Evolutionary conservation across 2,329 filamentous ascomycete species (phyloP).

Genomic region (Penicillium rolfsii): DNA sequence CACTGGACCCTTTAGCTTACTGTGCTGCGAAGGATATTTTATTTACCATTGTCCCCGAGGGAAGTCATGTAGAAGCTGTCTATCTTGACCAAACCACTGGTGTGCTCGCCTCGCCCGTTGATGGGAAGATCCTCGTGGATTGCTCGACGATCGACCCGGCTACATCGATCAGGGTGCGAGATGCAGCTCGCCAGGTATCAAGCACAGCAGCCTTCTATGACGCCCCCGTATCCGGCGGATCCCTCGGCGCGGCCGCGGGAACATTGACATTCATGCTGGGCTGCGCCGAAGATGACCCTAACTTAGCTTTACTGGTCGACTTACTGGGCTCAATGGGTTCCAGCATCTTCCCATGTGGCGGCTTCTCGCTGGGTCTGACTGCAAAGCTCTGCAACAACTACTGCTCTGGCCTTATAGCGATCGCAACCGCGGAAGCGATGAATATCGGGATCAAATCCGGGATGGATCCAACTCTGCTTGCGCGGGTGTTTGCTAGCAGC

Average conservation of each 20-base stretch:
- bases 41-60: neutral
- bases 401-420: neutral
- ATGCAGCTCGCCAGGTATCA: neutral
- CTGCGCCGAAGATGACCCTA: neutral
- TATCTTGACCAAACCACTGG: neutral
- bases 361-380: neutral
- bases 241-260: neutral
- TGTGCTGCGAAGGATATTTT: neutral
- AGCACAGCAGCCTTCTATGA: neutral
- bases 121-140: neutral
- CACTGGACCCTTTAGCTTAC: too few species aligned
- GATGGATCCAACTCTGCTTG: neutral
- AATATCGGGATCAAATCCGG: neutral
- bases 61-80: neutral
- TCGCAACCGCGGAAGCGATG: neutral
- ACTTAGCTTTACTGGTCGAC: neutral
- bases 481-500: neutral
- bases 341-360: neutral
- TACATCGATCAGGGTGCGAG: neutral
- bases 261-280: neutral
- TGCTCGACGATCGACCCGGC: neutral
- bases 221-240: neutral
- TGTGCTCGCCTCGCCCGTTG: neutral
- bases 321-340: neutral
- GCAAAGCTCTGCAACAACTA: neutral